These are phyloP conservation scores for Thecaphora thlaspeos DNA, from an alignment of 1,284 basidiomycete genomes.

Conservation along the genomic window DNA sequence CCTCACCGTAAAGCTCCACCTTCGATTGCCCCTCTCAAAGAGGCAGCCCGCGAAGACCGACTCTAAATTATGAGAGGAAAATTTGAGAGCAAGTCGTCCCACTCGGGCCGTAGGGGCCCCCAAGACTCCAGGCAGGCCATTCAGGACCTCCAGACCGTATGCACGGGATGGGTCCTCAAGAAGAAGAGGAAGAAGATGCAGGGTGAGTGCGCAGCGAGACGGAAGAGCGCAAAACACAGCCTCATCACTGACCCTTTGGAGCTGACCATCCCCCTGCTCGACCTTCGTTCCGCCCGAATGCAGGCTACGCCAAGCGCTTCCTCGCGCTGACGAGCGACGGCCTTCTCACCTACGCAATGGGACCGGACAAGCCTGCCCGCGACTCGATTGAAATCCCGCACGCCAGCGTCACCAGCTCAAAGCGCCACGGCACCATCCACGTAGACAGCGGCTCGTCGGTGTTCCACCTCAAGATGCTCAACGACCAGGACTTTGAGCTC, in stretches of 20 bases:
- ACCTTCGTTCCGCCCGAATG: too few relatives aligned
- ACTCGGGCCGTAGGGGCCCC: conserved; percentile 13
- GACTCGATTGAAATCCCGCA: conserved; percentile 54
- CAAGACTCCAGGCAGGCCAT: conserved; percentile 25
- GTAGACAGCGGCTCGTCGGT: conserved; percentile 53
- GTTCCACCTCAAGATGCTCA: conserved; percentile 55
- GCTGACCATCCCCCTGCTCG: background rate
- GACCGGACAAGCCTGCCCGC: conserved; percentile 47
- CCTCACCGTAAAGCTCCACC: too few relatives aligned
- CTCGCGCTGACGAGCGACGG: conserved; percentile 52
- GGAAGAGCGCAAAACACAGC: too few relatives aligned
- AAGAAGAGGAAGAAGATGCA: conserved; percentile 59
- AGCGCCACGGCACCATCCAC: conserved; percentile 54
- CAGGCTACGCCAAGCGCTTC: conserved; percentile 56
- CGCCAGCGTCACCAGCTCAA: conserved; percentile 51
- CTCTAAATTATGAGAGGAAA: conserved; percentile 16
- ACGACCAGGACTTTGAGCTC: conserved; percentile 45
- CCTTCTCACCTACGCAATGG: conserved; percentile 47
- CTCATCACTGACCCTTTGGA: too few relatives aligned
- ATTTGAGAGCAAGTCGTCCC: conserved; percentile 10
- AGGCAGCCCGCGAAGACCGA: background rate
- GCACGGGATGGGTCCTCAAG: conserved; percentile 56
- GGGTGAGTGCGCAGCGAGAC: conserved; percentile 22
- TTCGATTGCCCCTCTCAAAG: too few relatives aligned
- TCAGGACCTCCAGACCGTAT: conserved; percentile 39